phyloP scores from a whole-genome alignment of 306 rosid species.

The Cucurbita argyrosperma region DNA sequence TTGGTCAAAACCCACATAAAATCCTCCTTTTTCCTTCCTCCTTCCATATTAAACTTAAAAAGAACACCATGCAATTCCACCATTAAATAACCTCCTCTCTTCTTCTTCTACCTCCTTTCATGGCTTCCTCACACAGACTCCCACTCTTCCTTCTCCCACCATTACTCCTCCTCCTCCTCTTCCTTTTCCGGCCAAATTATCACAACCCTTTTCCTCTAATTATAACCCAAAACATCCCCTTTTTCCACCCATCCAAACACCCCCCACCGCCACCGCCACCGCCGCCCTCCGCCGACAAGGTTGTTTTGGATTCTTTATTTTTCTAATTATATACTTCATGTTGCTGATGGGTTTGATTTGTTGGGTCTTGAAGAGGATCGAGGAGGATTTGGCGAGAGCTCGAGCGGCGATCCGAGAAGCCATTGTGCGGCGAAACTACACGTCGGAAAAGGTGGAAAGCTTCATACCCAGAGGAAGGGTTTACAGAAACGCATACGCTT shows the following conservation, averaged over 20 bases:
- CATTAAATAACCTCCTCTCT: too few species aligned
- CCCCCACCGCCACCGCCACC: not conserved
- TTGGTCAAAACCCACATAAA: not conserved
- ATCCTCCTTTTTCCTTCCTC: not conserved
- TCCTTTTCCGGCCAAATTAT: not conserved
- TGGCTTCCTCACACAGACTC: not conserved
- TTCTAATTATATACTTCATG: too few species aligned
- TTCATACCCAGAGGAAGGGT: conserved; percentile 38
- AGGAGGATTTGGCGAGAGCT: conserved; percentile 27
- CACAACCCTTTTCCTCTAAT: not conserved
- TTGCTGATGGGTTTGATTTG: not conserved
- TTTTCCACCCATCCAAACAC: not conserved
- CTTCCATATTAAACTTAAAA: not conserved
- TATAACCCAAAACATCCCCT: not conserved
- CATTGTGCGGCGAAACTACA: conserved; percentile 2
- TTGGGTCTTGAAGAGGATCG: conserved; percentile 11
- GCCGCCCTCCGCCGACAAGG: not conserved
- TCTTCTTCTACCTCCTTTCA: too few species aligned
- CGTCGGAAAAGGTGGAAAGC: conserved; percentile 15
- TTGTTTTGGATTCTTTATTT: too few species aligned
- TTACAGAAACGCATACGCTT: conserved; percentile 26
- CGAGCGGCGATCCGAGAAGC: conserved; percentile 29
- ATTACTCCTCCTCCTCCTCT: not conserved
- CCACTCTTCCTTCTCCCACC: not conserved
- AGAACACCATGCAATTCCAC: not conserved